Conservation (phyloP, 305 asterid genomes). For the Solanum hybrid region DNA sequence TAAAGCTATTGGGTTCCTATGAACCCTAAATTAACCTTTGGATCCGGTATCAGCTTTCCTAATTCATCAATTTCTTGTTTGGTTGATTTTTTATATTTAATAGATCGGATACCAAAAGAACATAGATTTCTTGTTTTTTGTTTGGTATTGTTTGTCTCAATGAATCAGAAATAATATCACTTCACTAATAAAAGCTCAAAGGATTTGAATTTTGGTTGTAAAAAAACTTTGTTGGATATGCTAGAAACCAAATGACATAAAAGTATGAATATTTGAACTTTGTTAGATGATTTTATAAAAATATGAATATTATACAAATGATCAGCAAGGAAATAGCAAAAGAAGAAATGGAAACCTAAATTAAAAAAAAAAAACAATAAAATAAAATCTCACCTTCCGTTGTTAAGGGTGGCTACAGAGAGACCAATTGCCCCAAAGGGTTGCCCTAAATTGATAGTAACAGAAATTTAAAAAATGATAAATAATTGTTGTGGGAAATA, state of each 20-base stretch:
- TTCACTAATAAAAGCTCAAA: neutral
- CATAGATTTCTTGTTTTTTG: neutral
- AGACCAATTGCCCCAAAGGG: neutral
- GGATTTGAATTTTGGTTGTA: neutral
- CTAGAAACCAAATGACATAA: neutral
- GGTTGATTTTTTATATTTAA: too few species aligned
- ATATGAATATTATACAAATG: neutral
- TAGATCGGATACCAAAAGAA: neutral
- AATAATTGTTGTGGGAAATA: neutral
- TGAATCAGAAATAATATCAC: neutral
- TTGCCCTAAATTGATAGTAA: neutral
- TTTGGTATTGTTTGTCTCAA: neutral
- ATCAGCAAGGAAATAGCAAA: neutral
- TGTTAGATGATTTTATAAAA: neutral
- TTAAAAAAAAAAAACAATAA: too few species aligned
- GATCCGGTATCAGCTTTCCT: neutral
- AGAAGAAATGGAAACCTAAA: neutral
- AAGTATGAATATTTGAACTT: neutral
- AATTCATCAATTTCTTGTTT: neutral
- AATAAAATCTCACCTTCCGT: neutral
- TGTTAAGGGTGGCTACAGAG: neutral
- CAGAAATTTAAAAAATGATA: neutral
- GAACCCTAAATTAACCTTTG: neutral
- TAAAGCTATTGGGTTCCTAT: too few species aligned
- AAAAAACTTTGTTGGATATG: neutral